A percentile compares a stretch with the other conserved stretches of the same genome.
phyloP scores from a whole-genome alignment of 768 basidiomycete genomes.

The Hydnomerulius pinastri region DNA sequence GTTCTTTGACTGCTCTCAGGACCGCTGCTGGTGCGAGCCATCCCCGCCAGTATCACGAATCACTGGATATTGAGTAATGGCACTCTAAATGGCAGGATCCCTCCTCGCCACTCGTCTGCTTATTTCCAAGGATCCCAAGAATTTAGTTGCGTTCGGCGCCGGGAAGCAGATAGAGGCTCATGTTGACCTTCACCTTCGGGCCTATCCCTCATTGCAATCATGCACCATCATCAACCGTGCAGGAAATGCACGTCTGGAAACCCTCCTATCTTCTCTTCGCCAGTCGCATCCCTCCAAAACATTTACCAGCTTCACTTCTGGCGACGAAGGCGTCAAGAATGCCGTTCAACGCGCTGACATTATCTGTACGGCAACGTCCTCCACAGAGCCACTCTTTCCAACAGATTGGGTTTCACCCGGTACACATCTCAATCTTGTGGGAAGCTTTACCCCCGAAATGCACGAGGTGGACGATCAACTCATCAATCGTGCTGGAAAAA shows the following conservation, averaged over 20 bases:
- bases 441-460: constrained; percentile 84
- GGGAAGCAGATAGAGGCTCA: constrained; percentile 73
- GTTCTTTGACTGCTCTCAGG: constrained; percentile 73
- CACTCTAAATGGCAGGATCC: constrained; percentile 49
- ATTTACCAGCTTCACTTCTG: constrained; percentile 12
- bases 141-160: constrained; percentile 68
- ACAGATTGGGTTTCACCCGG: constrained; percentile 60
- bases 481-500: constrained; percentile 51
- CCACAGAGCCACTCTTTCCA: constrained; percentile 69
- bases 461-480: constrained; percentile 66
- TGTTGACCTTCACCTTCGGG: constrained; percentile 57
- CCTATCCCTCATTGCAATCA: constrained; percentile 51
- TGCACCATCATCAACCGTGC: constrained; percentile 70
- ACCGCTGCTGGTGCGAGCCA: constrained; percentile 70
- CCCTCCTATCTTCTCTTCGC: constrained; percentile 37
- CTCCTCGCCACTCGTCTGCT: constrained; percentile 64
- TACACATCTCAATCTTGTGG: constrained; percentile 74
- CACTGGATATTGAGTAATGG: neutral
- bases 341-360: constrained; percentile 36
- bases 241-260: constrained; percentile 45
- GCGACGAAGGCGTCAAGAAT: constrained; percentile 10
- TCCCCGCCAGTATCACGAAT: neutral
- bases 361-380: constrained; percentile 76
- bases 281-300: constrained; percentile 25
- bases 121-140: constrained; percentile 40